phyloP scores from a whole-genome alignment of 1,139 yeast species.

The Lodderomyces theae region DNA sequence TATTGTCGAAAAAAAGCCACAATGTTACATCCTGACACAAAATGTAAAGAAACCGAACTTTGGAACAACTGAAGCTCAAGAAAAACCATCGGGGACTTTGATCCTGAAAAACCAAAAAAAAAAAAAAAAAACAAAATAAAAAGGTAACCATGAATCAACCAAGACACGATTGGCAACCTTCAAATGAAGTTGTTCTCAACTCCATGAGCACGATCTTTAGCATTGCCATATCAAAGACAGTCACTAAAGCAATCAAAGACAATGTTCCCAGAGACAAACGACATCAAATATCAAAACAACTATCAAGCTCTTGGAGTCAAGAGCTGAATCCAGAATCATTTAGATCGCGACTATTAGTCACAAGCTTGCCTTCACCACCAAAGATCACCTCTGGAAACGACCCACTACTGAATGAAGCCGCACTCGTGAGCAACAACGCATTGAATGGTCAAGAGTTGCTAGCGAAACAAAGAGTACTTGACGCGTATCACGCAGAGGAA shows the following conservation, averaged over 20 bases:
- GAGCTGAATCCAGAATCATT: conserved; percentile 27
- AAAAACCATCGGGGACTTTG: too few species aligned
- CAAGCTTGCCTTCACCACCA: conserved; percentile 34
- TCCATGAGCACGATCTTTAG: conserved; percentile 31
- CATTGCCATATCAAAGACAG: conserved; percentile 29
- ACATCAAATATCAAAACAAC: conserved; percentile 18
- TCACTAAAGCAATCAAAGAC: conserved; percentile 18
- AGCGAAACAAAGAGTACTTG: conserved; percentile 31
- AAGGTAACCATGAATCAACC: background rate
- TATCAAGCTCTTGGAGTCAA: conserved; percentile 30
- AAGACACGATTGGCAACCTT: conserved; percentile 28
- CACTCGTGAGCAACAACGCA: too few species aligned
- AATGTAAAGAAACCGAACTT: too few species aligned
- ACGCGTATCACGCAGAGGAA: conserved; percentile 44
- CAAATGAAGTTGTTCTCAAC: conserved; percentile 19
- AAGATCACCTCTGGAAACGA: too few species aligned
- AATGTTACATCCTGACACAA: too few species aligned
- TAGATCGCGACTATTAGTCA: conserved; percentile 27
- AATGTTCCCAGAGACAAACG: conserved; percentile 5
- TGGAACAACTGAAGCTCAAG: too few species aligned
- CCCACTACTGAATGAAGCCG: too few species aligned
- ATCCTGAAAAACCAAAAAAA: too few species aligned
- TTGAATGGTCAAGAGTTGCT: conserved; percentile 32
- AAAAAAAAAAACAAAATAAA: too few species aligned
- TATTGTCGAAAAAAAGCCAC: too few species aligned